Evolutionary conservation across 805 yeast genomes (phyloP).

Genomic region (Ogataea sp.): DNA sequence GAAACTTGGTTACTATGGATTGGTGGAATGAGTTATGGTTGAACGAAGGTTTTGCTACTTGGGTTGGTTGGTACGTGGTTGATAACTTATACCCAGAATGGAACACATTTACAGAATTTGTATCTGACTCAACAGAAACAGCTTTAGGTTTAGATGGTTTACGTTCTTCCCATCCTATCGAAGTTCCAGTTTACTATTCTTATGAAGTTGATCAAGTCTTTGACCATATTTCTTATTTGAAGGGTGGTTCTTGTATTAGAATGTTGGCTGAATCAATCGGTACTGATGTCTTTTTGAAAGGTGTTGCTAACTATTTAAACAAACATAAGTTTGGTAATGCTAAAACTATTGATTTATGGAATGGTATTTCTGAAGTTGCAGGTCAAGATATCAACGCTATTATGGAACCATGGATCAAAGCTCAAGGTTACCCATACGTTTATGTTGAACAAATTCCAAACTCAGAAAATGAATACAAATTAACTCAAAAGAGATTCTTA

Average conservation of each 20-base stretch:
- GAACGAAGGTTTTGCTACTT: conserved; percentile 86
- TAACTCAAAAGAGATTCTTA: conserved; percentile 56
- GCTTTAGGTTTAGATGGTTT: conserved; percentile 51
- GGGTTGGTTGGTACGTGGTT: conserved; percentile 71
- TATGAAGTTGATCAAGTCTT: conserved; percentile 77
- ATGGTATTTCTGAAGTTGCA: conserved; percentile 52
- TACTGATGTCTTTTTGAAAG: conserved; percentile 59
- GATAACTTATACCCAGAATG: conserved; percentile 70
- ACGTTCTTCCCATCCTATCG: conserved; percentile 71
- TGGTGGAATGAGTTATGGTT: conserved; percentile 94
- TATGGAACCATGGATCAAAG: conserved; percentile 68
- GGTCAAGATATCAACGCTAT: conserved; percentile 55
- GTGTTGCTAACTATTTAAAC: conserved; percentile 64
- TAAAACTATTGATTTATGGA: conserved; percentile 66
- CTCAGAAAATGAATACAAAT: conserved; percentile 19
- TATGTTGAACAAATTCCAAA: conserved; percentile 30
- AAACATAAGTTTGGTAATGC: conserved; percentile 64
- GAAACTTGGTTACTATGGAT: conserved; percentile 83
- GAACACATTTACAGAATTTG: conserved; percentile 65
- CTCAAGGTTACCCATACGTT: conserved; percentile 69
- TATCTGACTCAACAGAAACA: conserved; percentile 44
- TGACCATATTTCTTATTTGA: conserved; percentile 75
- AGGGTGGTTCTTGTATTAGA: conserved; percentile 70
- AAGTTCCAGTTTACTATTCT: conserved; percentile 78
- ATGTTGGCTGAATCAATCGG: conserved; percentile 74